Conservation (phyloP, 371 early-diverging fungal genomes). For the Mucor piriformis region DNA sequence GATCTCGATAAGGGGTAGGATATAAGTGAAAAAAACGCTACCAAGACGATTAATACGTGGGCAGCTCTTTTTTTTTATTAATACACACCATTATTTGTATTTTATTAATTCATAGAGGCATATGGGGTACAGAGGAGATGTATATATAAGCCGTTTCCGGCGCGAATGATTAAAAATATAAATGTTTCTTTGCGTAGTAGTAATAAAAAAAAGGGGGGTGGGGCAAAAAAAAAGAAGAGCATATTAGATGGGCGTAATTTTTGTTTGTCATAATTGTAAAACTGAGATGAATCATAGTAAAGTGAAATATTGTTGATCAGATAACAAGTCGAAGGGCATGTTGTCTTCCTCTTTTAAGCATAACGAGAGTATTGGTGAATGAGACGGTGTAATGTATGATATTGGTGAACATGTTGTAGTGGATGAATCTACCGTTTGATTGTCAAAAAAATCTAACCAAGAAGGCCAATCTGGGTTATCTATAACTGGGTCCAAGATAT, state of each 20-base stretch:
- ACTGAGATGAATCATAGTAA: background rate
- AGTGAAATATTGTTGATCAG: slow-evolving; percentile 5
- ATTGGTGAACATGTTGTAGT: slow-evolving; percentile 15
- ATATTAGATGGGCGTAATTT: background rate
- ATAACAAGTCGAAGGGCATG: slow-evolving; percentile 1
- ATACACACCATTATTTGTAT: too few relatives aligned
- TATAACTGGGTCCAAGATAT: background rate
- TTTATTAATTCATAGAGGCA: too few relatives aligned
- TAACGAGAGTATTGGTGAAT: slow-evolving; percentile 18
- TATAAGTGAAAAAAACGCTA: too few relatives aligned
- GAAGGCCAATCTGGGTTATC: background rate
- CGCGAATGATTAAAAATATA: background rate
- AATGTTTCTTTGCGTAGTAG: background rate
- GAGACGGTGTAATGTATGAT: slow-evolving; percentile 22
- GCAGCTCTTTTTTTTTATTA: too few relatives aligned
- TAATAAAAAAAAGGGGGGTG: background rate
- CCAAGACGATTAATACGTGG: too few relatives aligned
- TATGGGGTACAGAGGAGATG: too few relatives aligned
- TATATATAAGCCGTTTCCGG: too few relatives aligned
- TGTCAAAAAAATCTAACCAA: slow-evolving; percentile 15
- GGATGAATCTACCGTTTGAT: slow-evolving; percentile 7
- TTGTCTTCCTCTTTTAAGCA: slow-evolving; percentile 10
- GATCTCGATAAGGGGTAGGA: too few relatives aligned
- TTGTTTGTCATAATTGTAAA: background rate
- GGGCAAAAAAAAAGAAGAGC: background rate